Percentiles rank a stretch among this genome's conserved stretches.
Evolutionary conservation across 1,284 basidiomycete species (phyloP).

Genomic region (Tilletia horrida): DNA sequence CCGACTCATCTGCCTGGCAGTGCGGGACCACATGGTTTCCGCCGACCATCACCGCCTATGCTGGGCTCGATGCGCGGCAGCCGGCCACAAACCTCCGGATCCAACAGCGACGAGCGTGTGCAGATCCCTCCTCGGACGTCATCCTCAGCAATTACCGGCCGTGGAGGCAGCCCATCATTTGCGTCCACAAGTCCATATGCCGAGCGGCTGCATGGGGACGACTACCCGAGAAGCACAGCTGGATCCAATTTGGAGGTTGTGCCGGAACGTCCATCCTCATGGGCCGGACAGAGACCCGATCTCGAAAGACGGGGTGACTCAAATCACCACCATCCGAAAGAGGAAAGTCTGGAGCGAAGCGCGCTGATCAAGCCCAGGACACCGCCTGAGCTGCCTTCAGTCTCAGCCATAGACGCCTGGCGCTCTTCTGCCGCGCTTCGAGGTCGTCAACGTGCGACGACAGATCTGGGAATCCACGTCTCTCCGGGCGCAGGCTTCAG

Average conservation of each 20-base stretch:
- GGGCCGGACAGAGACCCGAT: neutral
- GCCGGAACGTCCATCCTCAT: neutral
- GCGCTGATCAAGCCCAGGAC: slow-evolving; percentile 1
- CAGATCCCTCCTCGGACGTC: slow-evolving; percentile 15
- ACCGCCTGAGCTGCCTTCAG: slow-evolving; percentile 1
- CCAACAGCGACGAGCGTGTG: slow-evolving; percentile 5
- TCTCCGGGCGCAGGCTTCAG: neutral
- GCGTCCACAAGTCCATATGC: neutral
- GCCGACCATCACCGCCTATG: neutral
- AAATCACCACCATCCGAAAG: neutral
- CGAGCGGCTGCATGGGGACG: neutral
- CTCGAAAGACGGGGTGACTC: neutral
- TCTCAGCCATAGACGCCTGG: slow-evolving; percentile 10
- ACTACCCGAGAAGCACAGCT: neutral
- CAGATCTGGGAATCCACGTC: neutral
- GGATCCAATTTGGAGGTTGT: neutral
- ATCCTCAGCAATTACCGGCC: neutral
- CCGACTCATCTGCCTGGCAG: no score
- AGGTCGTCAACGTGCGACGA: slow-evolving; percentile 8
- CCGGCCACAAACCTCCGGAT: neutral
- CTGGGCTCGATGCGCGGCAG: neutral
- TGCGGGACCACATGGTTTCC: neutral
- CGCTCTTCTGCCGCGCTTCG: neutral
- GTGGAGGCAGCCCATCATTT: neutral
- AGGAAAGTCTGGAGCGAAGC: neutral